Percentiles rank a stretch among this genome's conserved stretches.
Evolutionary conservation across 202 grass and related monocot genomes (phyloP).

Genomic region (Cymbopogon flexuosus): DNA sequence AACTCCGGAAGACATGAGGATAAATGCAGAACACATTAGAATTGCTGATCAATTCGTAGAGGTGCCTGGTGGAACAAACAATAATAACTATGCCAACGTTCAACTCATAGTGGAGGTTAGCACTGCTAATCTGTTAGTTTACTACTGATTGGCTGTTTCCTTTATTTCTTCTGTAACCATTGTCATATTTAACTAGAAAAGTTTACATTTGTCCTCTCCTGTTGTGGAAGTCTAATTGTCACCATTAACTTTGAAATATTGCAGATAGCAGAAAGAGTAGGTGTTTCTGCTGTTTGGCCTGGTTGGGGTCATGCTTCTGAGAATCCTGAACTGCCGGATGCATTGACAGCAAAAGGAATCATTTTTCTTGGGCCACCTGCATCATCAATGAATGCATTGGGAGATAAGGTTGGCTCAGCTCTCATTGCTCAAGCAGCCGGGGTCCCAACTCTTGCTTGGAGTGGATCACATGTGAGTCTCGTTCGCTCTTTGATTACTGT

Average conservation of each 20-base stretch:
- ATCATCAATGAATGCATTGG: conserved; percentile 65
- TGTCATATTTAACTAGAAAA: background rate
- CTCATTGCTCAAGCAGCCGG: conserved; percentile 82
- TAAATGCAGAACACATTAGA: conserved; percentile 85
- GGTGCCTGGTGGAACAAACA: conserved; percentile 78
- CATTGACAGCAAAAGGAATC: conserved; percentile 54
- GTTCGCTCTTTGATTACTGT: background rate
- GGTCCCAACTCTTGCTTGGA: conserved; percentile 77
- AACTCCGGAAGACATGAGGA: conserved; percentile 74
- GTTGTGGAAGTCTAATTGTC: background rate
- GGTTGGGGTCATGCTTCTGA: conserved; percentile 88
- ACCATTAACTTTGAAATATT: background rate
- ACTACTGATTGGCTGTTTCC: background rate
- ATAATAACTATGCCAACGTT: conserved; percentile 83
- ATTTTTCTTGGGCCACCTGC: conserved; percentile 75
- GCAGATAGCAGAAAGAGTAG: conserved; percentile 59
- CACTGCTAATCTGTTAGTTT: conserved; percentile 1
- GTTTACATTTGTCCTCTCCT: background rate
- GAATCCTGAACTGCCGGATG: conserved; percentile 83
- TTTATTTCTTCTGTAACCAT: background rate
- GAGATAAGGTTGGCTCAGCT: conserved; percentile 81
- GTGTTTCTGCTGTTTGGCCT: conserved; percentile 84
- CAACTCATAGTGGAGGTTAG: conserved; percentile 73
- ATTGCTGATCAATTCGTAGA: conserved; percentile 88
- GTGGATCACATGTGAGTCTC: conserved; percentile 65